Conservation (phyloP, 495 filamentous ascomycete genomes). For the Friedmanniomyces simplex region DNA sequence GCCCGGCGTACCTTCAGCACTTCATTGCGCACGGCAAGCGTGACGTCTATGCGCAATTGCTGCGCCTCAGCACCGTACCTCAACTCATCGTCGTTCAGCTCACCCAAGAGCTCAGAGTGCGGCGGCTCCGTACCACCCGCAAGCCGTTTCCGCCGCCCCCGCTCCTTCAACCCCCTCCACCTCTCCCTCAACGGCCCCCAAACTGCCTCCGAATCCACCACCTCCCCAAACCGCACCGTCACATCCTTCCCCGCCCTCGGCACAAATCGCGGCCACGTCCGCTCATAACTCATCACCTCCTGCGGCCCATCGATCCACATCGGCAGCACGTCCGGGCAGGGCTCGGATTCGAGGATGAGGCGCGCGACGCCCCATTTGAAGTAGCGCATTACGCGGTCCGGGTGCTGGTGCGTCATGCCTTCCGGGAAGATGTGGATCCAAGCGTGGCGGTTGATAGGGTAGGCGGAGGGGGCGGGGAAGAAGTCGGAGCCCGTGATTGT, state of each 20-base stretch:
- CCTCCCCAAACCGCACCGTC: constrained; percentile 62
- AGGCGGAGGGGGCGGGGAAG: constrained; percentile 48
- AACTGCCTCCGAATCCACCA: constrained; percentile 45
- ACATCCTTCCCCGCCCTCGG: constrained; percentile 64
- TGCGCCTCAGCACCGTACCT: constrained; percentile 63
- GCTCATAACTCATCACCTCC: constrained; percentile 69
- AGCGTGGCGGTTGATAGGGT: constrained; percentile 43
- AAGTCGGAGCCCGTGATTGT: constrained; percentile 49
- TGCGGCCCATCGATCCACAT: constrained; percentile 89
- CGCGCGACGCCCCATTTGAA: constrained; percentile 95
- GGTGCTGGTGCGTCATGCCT: constrained; percentile 82
- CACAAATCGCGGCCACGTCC: constrained; percentile 68
- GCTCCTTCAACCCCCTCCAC: constrained; percentile 52
- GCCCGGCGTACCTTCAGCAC: constrained; percentile 64
- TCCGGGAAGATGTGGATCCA: constrained; percentile 98
- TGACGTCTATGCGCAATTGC: constrained; percentile 70
- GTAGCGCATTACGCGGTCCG: constrained; percentile 71
- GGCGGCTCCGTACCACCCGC: constrained; percentile 27
- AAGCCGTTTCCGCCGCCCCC: constrained; percentile 7
- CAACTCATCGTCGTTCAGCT: constrained; percentile 58
- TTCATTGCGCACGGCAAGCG: constrained; percentile 62
- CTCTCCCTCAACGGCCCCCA: constrained; percentile 58
- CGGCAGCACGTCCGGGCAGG: constrained; percentile 75
- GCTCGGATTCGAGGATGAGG: constrained; percentile 75
- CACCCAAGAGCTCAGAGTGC: constrained; percentile 47